Base-by-base conservation (phyloP, 805 yeast species). In the Kodamaea sagamina region DNA sequence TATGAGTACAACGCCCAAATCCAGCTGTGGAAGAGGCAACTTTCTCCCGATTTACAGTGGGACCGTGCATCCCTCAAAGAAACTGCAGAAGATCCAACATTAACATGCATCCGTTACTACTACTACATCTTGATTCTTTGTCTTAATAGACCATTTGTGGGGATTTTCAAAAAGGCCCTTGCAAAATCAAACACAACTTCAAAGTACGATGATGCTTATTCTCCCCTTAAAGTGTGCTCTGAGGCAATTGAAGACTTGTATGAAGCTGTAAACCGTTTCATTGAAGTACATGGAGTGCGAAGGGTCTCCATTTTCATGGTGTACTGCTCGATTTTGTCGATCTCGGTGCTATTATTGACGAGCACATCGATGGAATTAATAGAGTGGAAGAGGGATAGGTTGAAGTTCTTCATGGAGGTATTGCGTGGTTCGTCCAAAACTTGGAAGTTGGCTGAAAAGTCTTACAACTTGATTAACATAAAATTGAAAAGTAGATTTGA, bases 81-180 rank as follows among this genome's bases (percentile, higher is more conserved):
- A 37, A 61, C 69, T 12, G 76, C 79, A 9, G 71, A 71, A 34
- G 79, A 79, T 49, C 84, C 84, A 0, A 78, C 81, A 0, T 63
- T 71, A 15, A 68, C 79, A 32, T 68, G 76, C 37, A 74, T 79
- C 36, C 65, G 79, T 53, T 79, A 77, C 51, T 78, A 77, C 51
- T 81, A 81, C 55, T 81, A 81, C 53, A 72, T 81, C 35, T 72
- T 79, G 1, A 58, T 76, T 12, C 62, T 81, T n/a, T 79, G 85
- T 44, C 68, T 81, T 41, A 81, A 81, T 52, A 65, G 82, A 32
- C 85, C 84, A 2, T 80, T 81, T 51, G 71, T 79, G 31, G 81
- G 77, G 3, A 52, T 69, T 27, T 27, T 42, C 22, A 48, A 49
- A 17, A 52, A 47, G 19, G 9, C 36, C 28, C 53, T 55, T 18